These are phyloP conservation scores for Aureobasidium musti DNA, from an alignment of 2,329 filamentous ascomycete genomes.

Conservation along the genomic window DNA sequence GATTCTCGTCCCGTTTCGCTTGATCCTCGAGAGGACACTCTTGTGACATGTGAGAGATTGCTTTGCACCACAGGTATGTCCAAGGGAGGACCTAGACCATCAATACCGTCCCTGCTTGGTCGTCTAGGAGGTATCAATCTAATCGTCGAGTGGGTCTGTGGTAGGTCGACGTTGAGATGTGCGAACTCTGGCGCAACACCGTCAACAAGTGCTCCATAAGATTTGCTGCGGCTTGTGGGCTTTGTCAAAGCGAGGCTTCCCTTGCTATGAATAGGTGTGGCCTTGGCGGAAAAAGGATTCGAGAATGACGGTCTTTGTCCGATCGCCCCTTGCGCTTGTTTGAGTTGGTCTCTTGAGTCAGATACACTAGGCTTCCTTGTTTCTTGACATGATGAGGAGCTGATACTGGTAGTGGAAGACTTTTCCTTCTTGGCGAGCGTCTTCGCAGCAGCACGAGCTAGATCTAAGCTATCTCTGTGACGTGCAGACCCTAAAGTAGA, in stretches of 20 bases:
- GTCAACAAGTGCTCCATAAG: background rate
- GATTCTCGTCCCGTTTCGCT: constrained; percentile 39
- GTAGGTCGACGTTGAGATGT: constrained; percentile 63
- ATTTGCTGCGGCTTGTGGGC: background rate
- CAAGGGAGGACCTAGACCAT: constrained; percentile 49
- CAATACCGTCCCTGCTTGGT: constrained; percentile 51
- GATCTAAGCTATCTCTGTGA: constrained; percentile 25
- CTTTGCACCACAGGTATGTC: constrained; percentile 59
- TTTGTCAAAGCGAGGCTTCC: background rate
- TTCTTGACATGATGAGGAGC: background rate
- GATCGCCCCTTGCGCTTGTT: background rate
- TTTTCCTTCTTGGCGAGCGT: background rate
- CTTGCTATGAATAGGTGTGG: background rate
- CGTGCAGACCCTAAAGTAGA: constrained; percentile 24
- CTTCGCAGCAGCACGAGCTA: constrained; percentile 12
- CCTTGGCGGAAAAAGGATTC: background rate
- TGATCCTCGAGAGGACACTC: constrained; percentile 53
- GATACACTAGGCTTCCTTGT: background rate
- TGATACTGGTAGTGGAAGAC: background rate
- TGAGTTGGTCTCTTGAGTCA: background rate
- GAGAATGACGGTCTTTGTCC: background rate
- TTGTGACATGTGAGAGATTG: constrained; percentile 55
- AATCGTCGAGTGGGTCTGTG: constrained; percentile 48
- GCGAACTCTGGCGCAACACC: constrained; percentile 43
- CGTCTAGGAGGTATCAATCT: constrained; percentile 49